Conservation (phyloP, 2,329 filamentous ascomycete genomes). For the Ophiostoma tasmaniense region DNA sequence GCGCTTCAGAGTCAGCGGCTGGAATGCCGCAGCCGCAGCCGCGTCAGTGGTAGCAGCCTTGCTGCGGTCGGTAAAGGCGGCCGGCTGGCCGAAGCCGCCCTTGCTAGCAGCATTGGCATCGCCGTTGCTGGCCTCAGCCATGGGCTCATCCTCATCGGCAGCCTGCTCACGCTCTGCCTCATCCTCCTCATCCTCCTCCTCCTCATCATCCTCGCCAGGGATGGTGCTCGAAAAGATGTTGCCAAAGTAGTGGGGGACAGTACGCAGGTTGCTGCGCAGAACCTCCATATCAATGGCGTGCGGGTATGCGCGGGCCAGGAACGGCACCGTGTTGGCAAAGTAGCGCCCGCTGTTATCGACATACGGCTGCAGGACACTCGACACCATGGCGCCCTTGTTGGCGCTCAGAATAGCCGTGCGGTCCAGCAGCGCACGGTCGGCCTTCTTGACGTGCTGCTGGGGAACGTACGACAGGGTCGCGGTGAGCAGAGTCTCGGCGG, state of each 20-base stretch:
- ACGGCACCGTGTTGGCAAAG: constrained; percentile 69
- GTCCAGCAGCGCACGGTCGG: constrained; percentile 67
- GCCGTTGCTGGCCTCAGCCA: constrained; percentile 16
- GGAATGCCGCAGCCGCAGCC: constrained; percentile 8
- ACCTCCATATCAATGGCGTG: constrained; percentile 61
- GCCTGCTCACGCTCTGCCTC: constrained; percentile 19
- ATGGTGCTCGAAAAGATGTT: constrained; percentile 23
- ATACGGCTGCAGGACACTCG: constrained; percentile 74
- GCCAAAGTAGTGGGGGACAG: constrained; percentile 25
- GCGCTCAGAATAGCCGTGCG: constrained; percentile 67
- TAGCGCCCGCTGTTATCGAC: constrained; percentile 53
- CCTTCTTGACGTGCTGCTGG: constrained; percentile 58
- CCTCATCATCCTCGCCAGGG: constrained; percentile 21
- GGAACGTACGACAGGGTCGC: constrained; percentile 55
- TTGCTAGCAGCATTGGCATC: background rate
- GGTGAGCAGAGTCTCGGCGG: constrained; percentile 56
- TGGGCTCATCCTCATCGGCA: constrained; percentile 27
- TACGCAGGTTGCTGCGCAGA: constrained; percentile 52
- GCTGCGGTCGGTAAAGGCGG: constrained; percentile 15
- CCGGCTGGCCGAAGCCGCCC: constrained; percentile 13
- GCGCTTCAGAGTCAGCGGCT: constrained; percentile 31
- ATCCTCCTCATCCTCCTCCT: constrained; percentile 30
- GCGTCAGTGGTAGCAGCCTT: background rate
- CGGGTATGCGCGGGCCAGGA: constrained; percentile 60
- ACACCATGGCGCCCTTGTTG: constrained; percentile 64